phyloP scores from a whole-genome alignment of 2,329 filamentous ascomycete species.

The Colletotrichum lini region DNA sequence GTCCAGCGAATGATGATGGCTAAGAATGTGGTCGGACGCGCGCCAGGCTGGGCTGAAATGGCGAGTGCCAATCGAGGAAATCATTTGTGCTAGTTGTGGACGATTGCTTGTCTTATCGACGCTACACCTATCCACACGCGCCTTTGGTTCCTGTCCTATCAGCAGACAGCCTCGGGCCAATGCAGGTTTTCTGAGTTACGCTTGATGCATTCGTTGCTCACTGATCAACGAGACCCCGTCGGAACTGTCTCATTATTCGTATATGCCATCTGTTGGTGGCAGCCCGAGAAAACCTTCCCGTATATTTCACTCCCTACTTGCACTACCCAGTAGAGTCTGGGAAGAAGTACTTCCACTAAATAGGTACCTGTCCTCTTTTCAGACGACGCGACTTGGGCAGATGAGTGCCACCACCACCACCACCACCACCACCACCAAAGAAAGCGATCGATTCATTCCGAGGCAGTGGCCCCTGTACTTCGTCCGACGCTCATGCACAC shows the following conservation, averaged over 20 bases:
- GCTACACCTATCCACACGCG: slow-evolving; percentile 31
- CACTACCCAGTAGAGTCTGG: background rate
- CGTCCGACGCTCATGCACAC: slow-evolving; percentile 13
- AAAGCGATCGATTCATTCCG: slow-evolving; percentile 2
- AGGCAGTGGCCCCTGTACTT: slow-evolving; percentile 9
- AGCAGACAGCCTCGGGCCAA: slow-evolving; percentile 40
- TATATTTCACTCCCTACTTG: no score
- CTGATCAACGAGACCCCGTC: slow-evolving; percentile 18
- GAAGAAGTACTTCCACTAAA: slow-evolving; percentile 18
- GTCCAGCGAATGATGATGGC: slow-evolving; percentile 39
- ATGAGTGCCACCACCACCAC: slow-evolving; percentile 11
- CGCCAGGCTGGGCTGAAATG: slow-evolving; percentile 30
- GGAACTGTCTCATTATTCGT: slow-evolving; percentile 31
- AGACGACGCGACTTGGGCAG: background rate
- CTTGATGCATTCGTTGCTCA: slow-evolving; percentile 21
- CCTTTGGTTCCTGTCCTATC: slow-evolving; percentile 36
- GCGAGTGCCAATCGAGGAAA: slow-evolving; percentile 38
- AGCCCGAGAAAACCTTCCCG: slow-evolving; percentile 29
- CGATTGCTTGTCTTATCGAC: slow-evolving; percentile 32
- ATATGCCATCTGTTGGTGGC: slow-evolving; percentile 32
- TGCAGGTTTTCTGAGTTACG: slow-evolving; percentile 41
- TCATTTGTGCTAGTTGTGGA: slow-evolving; percentile 44
- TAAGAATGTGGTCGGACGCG: slow-evolving; percentile 35
- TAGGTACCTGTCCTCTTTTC: slow-evolving; percentile 54
- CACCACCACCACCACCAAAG: slow-evolving; percentile 5